phyloP scores from a whole-genome alignment of 192 early-diverging fungal genomes.

The Cetraspora pellucida region DNA sequence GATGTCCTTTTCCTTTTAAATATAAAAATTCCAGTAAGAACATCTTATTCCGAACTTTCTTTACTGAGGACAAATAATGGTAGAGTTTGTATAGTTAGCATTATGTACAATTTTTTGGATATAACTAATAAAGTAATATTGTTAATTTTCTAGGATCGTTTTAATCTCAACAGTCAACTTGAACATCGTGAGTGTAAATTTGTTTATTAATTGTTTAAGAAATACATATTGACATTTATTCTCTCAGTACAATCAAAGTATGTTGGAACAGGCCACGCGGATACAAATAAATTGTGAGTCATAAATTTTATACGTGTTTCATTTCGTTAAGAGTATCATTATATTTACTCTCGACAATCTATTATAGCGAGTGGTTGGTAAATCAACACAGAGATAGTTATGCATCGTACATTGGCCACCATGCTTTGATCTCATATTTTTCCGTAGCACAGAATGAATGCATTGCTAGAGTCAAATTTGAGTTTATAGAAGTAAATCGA shows the following conservation, averaged over 20 bases:
- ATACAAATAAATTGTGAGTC: conserved; percentile 84
- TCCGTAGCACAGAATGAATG: conserved; percentile 88
- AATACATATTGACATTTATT: neutral
- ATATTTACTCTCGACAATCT: conserved; percentile 10
- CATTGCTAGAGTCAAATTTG: conserved; percentile 71
- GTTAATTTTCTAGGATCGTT: conserved; percentile 51
- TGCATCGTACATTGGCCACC: conserved; percentile 79
- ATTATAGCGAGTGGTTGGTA: conserved; percentile 77
- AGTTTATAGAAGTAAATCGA: conserved; percentile 67
- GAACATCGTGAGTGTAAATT: conserved; percentile 66
- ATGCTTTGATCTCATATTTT: conserved; percentile 75
- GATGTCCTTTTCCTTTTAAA: too few species aligned
- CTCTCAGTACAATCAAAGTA: conserved; percentile 78
- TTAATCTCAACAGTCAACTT: conserved; percentile 77
- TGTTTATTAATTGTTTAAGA: neutral
- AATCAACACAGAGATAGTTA: conserved; percentile 85
- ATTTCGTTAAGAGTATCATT: conserved; percentile 1
- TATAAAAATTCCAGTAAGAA: too few species aligned
- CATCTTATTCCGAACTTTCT: too few species aligned
- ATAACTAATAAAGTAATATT: neutral
- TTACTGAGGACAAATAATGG: too few species aligned
- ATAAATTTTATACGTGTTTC: neutral
- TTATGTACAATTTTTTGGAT: neutral
- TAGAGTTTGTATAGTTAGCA: neutral
- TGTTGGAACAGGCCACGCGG: conserved; percentile 89